A percentile compares a stretch with the other conserved stretches of the same genome.
phyloP scores from a whole-genome alignment of 805 yeast genomes.

The Ogataea henricii region DNA sequence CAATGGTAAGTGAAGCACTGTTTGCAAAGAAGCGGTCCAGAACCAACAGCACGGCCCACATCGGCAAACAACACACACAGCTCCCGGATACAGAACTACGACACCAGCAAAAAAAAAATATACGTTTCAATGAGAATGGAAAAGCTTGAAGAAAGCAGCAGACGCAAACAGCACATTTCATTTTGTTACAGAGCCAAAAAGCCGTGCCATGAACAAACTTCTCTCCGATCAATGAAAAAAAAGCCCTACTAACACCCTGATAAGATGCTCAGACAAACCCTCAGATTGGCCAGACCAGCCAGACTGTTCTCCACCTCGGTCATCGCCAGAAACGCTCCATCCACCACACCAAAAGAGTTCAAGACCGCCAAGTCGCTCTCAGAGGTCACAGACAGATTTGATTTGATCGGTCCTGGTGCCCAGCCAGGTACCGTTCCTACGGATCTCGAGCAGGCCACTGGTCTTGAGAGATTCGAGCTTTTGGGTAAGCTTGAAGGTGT shows the following conservation, averaged over 20 bases:
- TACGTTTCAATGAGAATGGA: no score
- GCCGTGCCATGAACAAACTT: not conserved
- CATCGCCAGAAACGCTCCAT: slow-evolving; percentile 26
- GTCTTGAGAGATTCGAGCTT: slow-evolving; percentile 94
- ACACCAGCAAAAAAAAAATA: not conserved
- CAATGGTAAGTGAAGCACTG: slow-evolving; percentile 6
- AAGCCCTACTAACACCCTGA: slow-evolving; percentile 11
- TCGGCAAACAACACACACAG: not conserved
- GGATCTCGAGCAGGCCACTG: slow-evolving; percentile 95
- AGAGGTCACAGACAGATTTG: slow-evolving; percentile 76
- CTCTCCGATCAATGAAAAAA: no score
- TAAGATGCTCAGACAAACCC: slow-evolving; percentile 39
- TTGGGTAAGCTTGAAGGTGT: slow-evolving; percentile 95
- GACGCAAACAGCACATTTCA: no score
- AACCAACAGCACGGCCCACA: not conserved
- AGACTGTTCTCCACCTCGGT: slow-evolving; percentile 38
- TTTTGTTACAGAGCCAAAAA: no score
- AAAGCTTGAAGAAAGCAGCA: no score
- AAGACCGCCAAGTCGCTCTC: slow-evolving; percentile 68
- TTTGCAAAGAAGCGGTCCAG: not conserved
- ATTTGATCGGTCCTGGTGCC: slow-evolving; percentile 92
- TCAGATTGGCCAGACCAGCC: slow-evolving; percentile 37
- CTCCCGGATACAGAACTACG: not conserved
- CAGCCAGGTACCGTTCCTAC: slow-evolving; percentile 81
- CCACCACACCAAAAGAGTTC: slow-evolving; percentile 40